These are phyloP conservation scores for Coniochaeta ligniaria DNA, from an alignment of 2,329 filamentous ascomycete genomes.

Conservation along the genomic window DNA sequence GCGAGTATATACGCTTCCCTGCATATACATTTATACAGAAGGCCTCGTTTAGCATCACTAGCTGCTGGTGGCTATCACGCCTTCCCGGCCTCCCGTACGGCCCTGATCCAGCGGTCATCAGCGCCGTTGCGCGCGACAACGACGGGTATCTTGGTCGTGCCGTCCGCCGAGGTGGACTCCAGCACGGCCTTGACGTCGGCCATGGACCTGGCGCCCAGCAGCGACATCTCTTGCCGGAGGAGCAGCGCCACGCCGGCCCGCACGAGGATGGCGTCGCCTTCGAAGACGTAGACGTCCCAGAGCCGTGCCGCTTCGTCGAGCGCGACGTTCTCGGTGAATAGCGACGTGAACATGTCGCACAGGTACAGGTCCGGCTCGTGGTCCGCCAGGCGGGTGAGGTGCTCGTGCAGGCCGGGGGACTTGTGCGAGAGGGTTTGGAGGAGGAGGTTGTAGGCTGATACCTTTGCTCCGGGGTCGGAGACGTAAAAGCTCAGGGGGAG, in stretches of 20 bases:
- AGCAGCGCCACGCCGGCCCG: conserved; percentile 65
- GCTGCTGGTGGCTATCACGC: conserved; percentile 2
- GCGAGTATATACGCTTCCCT: neutral
- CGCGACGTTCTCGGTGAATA: conserved; percentile 57
- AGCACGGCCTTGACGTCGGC: conserved; percentile 35
- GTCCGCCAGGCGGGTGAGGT: conserved; percentile 47
- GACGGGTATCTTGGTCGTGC: conserved; percentile 11
- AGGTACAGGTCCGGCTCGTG: conserved; percentile 49
- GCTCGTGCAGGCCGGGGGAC: conserved; percentile 53
- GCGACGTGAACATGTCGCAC: conserved; percentile 50
- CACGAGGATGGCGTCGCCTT: conserved; percentile 67
- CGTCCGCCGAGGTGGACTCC: conserved; percentile 12
- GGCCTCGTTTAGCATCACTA: neutral
- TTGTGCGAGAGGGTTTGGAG: conserved; percentile 61
- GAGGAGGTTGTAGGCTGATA: conserved; percentile 61
- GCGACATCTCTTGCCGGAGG: conserved; percentile 40
- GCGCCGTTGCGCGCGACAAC: conserved; percentile 25
- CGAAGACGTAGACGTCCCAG: conserved; percentile 80
- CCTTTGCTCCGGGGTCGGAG: conserved; percentile 60
- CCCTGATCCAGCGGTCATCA: conserved; percentile 39
- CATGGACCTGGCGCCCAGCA: conserved; percentile 38
- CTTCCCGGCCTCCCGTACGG: conserved; percentile 31
- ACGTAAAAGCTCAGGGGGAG: conserved; percentile 70
- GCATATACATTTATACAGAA: neutral
- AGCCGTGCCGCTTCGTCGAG: conserved; percentile 66